phyloP scores from a whole-genome alignment of 2,329 filamentous ascomycete genomes.

The Penicillium frequentans region DNA sequence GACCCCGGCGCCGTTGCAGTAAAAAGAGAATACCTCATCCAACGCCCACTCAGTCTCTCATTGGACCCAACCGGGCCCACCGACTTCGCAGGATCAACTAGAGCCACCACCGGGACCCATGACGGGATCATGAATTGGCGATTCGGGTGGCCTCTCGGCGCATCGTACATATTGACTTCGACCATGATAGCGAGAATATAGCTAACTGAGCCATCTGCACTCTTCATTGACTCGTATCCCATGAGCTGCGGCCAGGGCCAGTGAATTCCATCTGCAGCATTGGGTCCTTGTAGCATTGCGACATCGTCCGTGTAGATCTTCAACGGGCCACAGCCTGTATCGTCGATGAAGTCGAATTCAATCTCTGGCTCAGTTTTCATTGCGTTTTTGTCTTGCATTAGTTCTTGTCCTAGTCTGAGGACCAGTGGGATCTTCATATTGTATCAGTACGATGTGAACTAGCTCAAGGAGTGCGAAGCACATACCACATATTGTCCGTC shows the following conservation, averaged over 20 bases:
- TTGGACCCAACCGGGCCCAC: background rate
- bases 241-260: background rate
- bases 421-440: background rate
- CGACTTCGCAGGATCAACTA: background rate
- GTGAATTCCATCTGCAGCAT: background rate
- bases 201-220: background rate
- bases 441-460: background rate
- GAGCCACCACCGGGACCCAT: background rate
- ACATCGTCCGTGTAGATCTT: background rate
- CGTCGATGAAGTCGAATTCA: background rate
- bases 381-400: background rate
- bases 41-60: background rate
- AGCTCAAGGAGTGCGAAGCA: background rate
- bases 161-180: background rate
- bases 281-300: background rate
- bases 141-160: background rate
- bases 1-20: background rate
- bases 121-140: background rate
- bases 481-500: background rate
- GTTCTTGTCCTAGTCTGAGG: background rate
- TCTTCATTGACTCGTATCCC: background rate
- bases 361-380: background rate
- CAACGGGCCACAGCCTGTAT: background rate
- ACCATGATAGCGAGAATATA: background rate
- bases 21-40: background rate